Base-by-base conservation (phyloP, 31 red algal genomes). In the Pterothamnion heteromorphum region DNA sequence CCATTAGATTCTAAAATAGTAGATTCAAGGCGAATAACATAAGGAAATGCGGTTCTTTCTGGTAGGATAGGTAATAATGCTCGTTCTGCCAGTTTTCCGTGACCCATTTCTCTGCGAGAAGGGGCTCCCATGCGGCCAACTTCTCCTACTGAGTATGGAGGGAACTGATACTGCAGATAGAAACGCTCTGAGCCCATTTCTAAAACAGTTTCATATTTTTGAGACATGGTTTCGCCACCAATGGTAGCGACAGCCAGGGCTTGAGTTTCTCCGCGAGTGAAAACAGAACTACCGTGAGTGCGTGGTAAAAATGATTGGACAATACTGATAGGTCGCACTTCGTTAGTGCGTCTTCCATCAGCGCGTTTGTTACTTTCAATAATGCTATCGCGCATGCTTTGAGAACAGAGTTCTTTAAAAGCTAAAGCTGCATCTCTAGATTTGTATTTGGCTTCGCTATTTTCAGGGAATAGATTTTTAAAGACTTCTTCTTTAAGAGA, bases 211-310 rank as follows among this genome's bases (percentile, higher is more conserved):
- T 99, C 96, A 57, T 93, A 89, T 3, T 89, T 84, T 80, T 97
- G 95, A 1, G 93, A 91, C 92, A 94, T 92, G 14, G 92, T 84
- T 34, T 93, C 93, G 20, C 92, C 89, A 31, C 96, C 97, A 78
- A 99, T 71, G 20, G 97, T 99, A 37, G 96, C 94, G n/a, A 95
- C 95, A 18, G 96, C 94, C 2, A 99, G 92, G 35, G 94, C 93
- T 81, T 99, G 97, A 0, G 97, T 99, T 44, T 99, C 97, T 76
- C 97, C 97, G 23, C 97, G 88, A 27, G 92, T 94, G 51, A 97
- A 97, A 0, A 97, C 81, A 2, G 93, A 90, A 18, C 96, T 97
- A 36, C 97, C 97, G 86, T 99, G 97, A 20, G 93, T 92, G 0
- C 93, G 76, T 43, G 95, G 95, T 22, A 98, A 84, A 43, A 81